Evolutionary conservation across 2,329 filamentous ascomycete species (phyloP).

Genomic region (Byssothecium circinans): DNA sequence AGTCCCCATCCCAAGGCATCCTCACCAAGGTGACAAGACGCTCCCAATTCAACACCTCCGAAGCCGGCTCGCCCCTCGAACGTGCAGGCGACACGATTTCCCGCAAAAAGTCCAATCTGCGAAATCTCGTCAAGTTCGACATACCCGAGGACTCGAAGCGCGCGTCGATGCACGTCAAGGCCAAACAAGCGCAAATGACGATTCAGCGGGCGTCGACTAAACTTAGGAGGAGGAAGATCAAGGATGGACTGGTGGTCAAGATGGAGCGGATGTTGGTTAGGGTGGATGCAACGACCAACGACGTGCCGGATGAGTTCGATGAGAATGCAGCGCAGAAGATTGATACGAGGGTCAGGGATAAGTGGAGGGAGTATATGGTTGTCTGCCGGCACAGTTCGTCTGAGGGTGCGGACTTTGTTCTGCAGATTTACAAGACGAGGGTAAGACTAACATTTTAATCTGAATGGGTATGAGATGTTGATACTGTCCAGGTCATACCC

Average conservation of each 20-base stretch:
- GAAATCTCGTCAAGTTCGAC: slow-evolving; percentile 47
- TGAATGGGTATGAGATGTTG: slow-evolving; percentile 7
- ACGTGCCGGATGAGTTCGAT: slow-evolving; percentile 62
- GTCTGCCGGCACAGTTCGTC: slow-evolving; percentile 62
- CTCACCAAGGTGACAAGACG: slow-evolving; percentile 29
- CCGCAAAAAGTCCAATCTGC: slow-evolving; percentile 33
- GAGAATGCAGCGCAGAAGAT: slow-evolving; percentile 64
- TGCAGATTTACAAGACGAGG: slow-evolving; percentile 64
- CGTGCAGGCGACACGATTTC: slow-evolving; percentile 15
- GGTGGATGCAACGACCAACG: slow-evolving; percentile 57
- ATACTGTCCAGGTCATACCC: slow-evolving; percentile 56
- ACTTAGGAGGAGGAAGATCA: slow-evolving; percentile 45
- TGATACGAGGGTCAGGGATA: slow-evolving; percentile 61
- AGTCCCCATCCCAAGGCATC: slow-evolving; percentile 29
- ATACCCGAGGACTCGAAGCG: slow-evolving; percentile 45
- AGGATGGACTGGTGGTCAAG: slow-evolving; percentile 65
- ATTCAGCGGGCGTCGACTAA: slow-evolving; percentile 37
- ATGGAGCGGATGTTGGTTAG: slow-evolving; percentile 70
- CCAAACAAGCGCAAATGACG: slow-evolving; percentile 44
- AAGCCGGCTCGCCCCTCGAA: slow-evolving; percentile 8
- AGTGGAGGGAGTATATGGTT: slow-evolving; percentile 66
- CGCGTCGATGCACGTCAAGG: slow-evolving; percentile 42
- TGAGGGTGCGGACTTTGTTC: slow-evolving; percentile 57
- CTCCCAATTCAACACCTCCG: slow-evolving; percentile 27
- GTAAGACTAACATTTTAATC: slow-evolving; percentile 31